Conservation (phyloP, 1,284 basidiomycete species). For the Coriolopsis trogii region DNA sequence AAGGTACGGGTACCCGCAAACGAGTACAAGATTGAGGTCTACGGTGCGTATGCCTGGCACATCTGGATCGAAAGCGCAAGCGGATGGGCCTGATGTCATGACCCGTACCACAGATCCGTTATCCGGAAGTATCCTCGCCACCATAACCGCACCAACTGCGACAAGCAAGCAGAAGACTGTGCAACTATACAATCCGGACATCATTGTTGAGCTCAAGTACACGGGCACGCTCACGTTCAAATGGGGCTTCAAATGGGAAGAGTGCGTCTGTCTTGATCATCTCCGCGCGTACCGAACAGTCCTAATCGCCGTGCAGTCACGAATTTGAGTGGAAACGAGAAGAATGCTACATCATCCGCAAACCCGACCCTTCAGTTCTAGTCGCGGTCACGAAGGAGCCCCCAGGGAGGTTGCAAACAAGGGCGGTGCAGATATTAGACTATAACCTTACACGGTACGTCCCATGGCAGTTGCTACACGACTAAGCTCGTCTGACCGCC, state of each 20-base stretch:
- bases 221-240: conserved; percentile 74
- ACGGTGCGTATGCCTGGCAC: conserved; percentile 47
- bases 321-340: conserved; percentile 84
- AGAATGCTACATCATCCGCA: conserved; percentile 79
- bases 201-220: conserved; percentile 69
- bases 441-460: conserved; percentile 56
- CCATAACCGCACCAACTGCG: conserved; percentile 61
- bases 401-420: conserved; percentile 63
- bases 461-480: not conserved
- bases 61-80: not conserved
- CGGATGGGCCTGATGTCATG: not conserved
- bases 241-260: conserved; percentile 82
- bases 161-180: conserved; percentile 74
- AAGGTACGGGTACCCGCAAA: conserved; percentile 58
- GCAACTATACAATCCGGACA: conserved; percentile 75
- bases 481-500: not conserved
- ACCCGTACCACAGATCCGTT: conserved; percentile 60
- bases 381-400: conserved; percentile 80
- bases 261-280: conserved; percentile 50
- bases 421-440: conserved; percentile 80
- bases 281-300: not conserved
- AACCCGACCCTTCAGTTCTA: conserved; percentile 83
- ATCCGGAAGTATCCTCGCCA: conserved; percentile 65
- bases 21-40: conserved; percentile 64
- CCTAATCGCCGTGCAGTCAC: conserved; percentile 48